Evolutionary conservation across 495 filamentous ascomycete species (phyloP), one percentile per base, ranked within the genome.

Genomic region (Penicillium tannophilum): DNA sequence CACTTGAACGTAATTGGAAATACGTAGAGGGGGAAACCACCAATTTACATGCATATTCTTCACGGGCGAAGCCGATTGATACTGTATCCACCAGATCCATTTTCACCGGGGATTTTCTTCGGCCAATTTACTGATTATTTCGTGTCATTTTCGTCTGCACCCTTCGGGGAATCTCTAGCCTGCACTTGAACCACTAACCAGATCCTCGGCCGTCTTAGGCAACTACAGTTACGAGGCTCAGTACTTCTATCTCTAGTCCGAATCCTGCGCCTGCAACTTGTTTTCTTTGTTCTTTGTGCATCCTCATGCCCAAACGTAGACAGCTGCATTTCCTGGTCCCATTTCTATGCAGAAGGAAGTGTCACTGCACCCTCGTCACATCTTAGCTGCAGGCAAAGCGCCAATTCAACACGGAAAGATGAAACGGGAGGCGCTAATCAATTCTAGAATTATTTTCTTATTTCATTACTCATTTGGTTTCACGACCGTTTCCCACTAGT

Each of bases 321-420:
- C 52, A 23, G 26, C 16, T 42, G 35, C 52, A 41, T 52, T 52
- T 54, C 49, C 56, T 20, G 48, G 41, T 24, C 31, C 31, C 41
- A 45, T 53, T 39, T 39, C 3, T 33, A 33, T 59, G 56, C 56
- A 59, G 26, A 20, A 30, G 35, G n/a, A 59, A 51, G 43, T 59
- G 56, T 59, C 56, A 54, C 43, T 53, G 50, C 51, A 50, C 28
- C 23, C 33, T 24, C 26, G 35, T 60, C 57, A 60, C 57, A 54
- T 54, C 49, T 49, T 59, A 39, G 44, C 44, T 47, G 44, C 44
- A 47, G 20, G 6, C 12, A 47, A 20, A 47, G 42, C 42, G 17
- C 42, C 4, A 45, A 19, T 45, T 16, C 44, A 24, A 26, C 14
- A 36, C 3, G 10, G 20, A 23, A 47, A 28, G 39, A 28, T 24